These are phyloP conservation scores for Neodidymelliopsis sp. DNA, from an alignment of 2,329 filamentous ascomycete genomes.

Conservation along the genomic window DNA sequence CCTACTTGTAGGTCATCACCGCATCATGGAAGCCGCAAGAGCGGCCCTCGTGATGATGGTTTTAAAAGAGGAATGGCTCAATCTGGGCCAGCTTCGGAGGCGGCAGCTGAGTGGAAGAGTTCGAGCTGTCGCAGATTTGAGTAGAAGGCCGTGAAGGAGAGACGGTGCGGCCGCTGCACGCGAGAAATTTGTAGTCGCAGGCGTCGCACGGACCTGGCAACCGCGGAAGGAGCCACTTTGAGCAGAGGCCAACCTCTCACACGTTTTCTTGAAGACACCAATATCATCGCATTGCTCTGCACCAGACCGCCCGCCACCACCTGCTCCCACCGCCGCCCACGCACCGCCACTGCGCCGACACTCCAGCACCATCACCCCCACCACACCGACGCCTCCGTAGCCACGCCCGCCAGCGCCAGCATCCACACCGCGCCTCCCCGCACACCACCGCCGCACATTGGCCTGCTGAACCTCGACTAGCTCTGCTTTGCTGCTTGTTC, in stretches of 20 bases:
- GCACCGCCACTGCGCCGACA: constrained; percentile 4
- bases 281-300: constrained; percentile 24
- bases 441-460: constrained; percentile 19
- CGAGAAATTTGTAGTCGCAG: constrained; percentile 32
- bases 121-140: constrained; percentile 77
- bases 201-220: constrained; percentile 21
- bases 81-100: constrained; percentile 77
- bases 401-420: constrained; percentile 5
- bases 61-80: constrained; percentile 73
- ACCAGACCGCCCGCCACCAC: constrained; percentile 29
- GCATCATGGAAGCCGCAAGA: constrained; percentile 68
- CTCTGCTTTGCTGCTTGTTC: constrained; percentile 43
- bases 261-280: constrained; percentile 39
- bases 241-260: constrained; percentile 36
- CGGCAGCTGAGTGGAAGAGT: constrained; percentile 67
- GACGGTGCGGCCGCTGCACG: constrained; percentile 20
- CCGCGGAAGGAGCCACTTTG: constrained; percentile 32
- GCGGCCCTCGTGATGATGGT: constrained; percentile 80
- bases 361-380: background rate
- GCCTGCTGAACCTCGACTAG: constrained; percentile 16
- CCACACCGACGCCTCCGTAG: constrained; percentile 11
- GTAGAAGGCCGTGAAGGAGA: constrained; percentile 66
- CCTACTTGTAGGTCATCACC: constrained; percentile 73
- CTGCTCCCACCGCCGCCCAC: constrained; percentile 8
- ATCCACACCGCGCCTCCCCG: constrained; percentile 18